These are phyloP conservation scores for Flaveria bidentis DNA, from an alignment of 129 eudicot genomes.

Conservation along the genomic window DNA sequence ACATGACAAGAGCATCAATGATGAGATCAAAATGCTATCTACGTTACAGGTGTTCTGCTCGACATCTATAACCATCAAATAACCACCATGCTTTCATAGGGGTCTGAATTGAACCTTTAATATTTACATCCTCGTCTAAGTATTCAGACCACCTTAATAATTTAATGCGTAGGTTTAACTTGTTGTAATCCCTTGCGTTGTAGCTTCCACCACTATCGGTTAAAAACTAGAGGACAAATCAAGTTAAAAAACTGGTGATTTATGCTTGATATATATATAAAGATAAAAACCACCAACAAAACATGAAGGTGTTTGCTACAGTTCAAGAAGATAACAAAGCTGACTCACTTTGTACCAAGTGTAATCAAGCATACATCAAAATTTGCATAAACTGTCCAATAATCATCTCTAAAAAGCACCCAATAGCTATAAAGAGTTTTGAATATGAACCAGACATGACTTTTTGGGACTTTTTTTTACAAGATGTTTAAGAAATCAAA, in stretches of 20 bases:
- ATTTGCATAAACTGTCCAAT: conserved; percentile 35
- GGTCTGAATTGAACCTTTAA: too few species aligned
- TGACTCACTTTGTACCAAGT: background rate
- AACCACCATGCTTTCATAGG: too few species aligned
- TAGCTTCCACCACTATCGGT: too few species aligned
- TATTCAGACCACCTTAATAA: background rate
- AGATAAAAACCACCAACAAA: background rate
- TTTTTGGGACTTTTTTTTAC: conserved; percentile 53
- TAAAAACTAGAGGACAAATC: background rate
- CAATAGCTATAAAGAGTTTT: conserved; percentile 29
- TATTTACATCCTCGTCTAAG: too few species aligned
- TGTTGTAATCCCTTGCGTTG: too few species aligned
- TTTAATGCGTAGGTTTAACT: background rate
- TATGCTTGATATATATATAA: conserved; percentile 18
- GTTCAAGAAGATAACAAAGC: background rate
- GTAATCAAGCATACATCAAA: conserved; percentile 22
- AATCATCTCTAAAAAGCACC: conserved; percentile 27
- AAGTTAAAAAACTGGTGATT: conserved; percentile 6
- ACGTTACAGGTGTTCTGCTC: too few species aligned
- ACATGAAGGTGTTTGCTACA: background rate
- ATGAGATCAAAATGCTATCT: too few species aligned
- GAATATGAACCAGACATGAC: conserved; percentile 24
- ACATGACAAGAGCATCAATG: too few species aligned
- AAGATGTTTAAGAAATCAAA: conserved; percentile 47
- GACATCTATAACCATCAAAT: too few species aligned